A percentile compares a stretch with the other conserved stretches of the same genome.
Evolutionary conservation across 2,329 filamentous ascomycete genomes (phyloP).

Genomic region (Orbilia blumenaviensis): DNA sequence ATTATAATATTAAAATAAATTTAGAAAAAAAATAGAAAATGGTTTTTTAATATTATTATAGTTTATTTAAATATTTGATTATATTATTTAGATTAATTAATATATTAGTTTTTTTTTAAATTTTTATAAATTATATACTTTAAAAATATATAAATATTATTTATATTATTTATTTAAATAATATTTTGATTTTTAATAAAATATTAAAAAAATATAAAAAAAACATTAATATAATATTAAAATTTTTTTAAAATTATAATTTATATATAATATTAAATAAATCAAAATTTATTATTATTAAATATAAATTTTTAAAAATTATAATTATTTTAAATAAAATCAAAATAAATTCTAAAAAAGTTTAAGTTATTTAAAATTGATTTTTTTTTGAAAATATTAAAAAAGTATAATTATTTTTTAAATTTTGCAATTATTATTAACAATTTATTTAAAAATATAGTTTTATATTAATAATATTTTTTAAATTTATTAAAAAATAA

Average conservation of each 20-base stretch:
- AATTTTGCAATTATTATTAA: constrained; percentile 1
- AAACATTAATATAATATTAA: neutral
- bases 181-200: neutral
- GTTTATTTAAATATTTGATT: neutral
- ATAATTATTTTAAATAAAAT: neutral
- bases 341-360: neutral
- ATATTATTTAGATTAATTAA: constrained; percentile 7
- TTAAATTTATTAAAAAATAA: too few relatives aligned
- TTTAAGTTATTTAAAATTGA: neutral
- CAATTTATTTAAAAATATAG: constrained; percentile 11
- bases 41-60: constrained; percentile 5
- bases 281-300: constrained; percentile 9
- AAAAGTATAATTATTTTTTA: constrained; percentile 7
- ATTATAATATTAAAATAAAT: constrained; percentile 38
- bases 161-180: too few relatives aligned
- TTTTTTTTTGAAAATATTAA: constrained; percentile 14
- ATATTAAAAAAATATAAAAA: neutral
- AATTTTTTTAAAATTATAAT: constrained; percentile 2
- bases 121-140: neutral
- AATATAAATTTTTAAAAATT: constrained; percentile 2
- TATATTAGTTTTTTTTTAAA: neutral
- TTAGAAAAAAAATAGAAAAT: constrained; percentile 35
- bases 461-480: neutral
- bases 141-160: neutral
- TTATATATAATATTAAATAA: neutral